Evolutionary conservation across 1,284 basidiomycete genomes (phyloP), one percentile per base, ranked within the genome.

Genomic region (Porodaedalea pini): DNA sequence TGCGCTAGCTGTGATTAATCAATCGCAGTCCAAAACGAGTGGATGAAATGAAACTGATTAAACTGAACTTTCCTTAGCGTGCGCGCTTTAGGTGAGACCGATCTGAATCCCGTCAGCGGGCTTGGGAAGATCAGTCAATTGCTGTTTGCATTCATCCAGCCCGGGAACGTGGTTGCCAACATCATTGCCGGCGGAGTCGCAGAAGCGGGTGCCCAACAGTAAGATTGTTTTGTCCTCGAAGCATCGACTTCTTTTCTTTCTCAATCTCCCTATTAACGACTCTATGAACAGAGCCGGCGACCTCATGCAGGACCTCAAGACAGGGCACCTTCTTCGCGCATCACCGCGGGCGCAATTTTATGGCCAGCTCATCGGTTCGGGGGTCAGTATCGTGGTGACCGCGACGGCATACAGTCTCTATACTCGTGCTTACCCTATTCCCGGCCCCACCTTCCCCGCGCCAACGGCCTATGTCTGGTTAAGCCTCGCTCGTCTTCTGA

Each of bases 291-390:
- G 91, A 70, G 94, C 95, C 6, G 96, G 95, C 15, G 95, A 98
- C 70, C 82, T 98, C 17, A 98, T 98, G 94, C 95, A 98, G 75
- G 96, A 98, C 71, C 78, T 98, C 63, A 98, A 98, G 75, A 98
- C 95, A 1, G 96, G 96, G 0, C 89, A 94, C 68, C 78, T 98
- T 19, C 81, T 95, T 52, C 83, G 83, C 61, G 94, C 92, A 4
- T 93, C 92, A 7, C 92, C 92, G 23, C 78, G 91, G 66, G 89
- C 89, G 2, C 91, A 94, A 65, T 94, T 94, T 69, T 93, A 85
- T 66, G 88, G 89, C 8, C 92, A 97, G 70, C 75, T 97, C 58
- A 87, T 96, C 58, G 94, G 94, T 27, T 93, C 90, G 8, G 80
- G 86, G 0, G 78, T 94, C 4, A 94, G 91, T 19, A 94, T 98